These are phyloP conservation scores for Melastoma malabathricum DNA, from an alignment of 345 rosid genomes.

Conservation along the genomic window DNA sequence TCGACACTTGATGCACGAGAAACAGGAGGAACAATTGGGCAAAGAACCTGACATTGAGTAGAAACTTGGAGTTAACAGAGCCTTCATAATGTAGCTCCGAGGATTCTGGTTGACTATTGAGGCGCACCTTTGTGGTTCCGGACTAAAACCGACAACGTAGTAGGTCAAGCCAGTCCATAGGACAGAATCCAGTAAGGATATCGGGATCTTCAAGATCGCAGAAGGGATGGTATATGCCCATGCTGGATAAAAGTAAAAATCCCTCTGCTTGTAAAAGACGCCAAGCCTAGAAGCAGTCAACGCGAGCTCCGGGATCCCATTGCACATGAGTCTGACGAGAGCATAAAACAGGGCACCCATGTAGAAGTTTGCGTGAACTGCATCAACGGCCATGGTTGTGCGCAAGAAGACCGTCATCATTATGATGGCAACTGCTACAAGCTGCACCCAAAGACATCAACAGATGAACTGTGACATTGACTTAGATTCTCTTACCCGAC, in stretches of 20 bases:
- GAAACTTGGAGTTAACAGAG: too few species aligned
- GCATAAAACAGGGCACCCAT: slow-evolving; percentile 28
- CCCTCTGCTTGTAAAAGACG: slow-evolving; percentile 39
- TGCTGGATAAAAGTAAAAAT: slow-evolving; percentile 34
- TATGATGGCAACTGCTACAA: slow-evolving; percentile 19
- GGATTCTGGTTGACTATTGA: neutral
- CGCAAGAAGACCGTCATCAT: slow-evolving; percentile 28
- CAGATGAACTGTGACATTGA: neutral
- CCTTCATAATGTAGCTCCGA: too few species aligned
- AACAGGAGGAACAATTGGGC: slow-evolving; percentile 27
- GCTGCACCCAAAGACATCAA: slow-evolving; percentile 1
- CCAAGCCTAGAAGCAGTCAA: slow-evolving; percentile 26
- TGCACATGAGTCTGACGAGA: slow-evolving; percentile 19
- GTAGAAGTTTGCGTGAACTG: slow-evolving; percentile 19
- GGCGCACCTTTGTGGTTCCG: slow-evolving; percentile 30
- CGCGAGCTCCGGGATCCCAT: slow-evolving; percentile 27
- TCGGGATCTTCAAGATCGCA: slow-evolving; percentile 27
- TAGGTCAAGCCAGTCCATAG: slow-evolving; percentile 43
- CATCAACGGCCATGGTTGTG: slow-evolving; percentile 19
- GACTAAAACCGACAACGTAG: slow-evolving; percentile 39
- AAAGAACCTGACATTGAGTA: slow-evolving; percentile 34
- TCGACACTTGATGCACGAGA: slow-evolving; percentile 27
- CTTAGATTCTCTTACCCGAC: too few species aligned
- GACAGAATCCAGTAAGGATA: slow-evolving; percentile 31
- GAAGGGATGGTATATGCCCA: slow-evolving; percentile 38